phyloP scores from a whole-genome alignment of 2,329 filamentous ascomycete species.

The Cadophora sp. region DNA sequence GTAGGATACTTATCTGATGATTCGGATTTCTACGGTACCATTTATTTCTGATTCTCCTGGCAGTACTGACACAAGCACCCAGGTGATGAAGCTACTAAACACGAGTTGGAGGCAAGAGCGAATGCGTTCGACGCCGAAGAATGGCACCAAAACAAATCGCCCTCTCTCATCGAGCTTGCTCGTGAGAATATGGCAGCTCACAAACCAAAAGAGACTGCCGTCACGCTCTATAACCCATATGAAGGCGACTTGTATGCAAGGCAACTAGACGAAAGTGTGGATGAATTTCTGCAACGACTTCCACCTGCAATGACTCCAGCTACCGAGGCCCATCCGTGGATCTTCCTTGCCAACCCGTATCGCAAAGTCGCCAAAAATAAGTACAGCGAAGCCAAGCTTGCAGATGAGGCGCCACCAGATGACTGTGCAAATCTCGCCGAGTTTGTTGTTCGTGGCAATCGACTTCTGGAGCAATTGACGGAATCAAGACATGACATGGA shows the following conservation, averaged over 20 bases:
- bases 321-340: conserved; percentile 64
- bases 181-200: conserved; percentile 33
- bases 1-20: conserved; percentile 47
- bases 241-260: conserved; percentile 59
- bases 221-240: conserved; percentile 62
- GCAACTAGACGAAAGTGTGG: conserved; percentile 68
- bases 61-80: conserved; percentile 29
- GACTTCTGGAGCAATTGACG: conserved; percentile 44
- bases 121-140: conserved; percentile 55
- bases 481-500: conserved; percentile 55
- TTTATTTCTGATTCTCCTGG: neutral
- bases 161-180: conserved; percentile 46
- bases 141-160: conserved; percentile 54
- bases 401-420: conserved; percentile 38
- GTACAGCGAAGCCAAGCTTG: conserved; percentile 39
- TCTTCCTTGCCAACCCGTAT: conserved; percentile 74
- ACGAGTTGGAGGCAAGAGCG: conserved; percentile 56
- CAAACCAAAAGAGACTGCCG: conserved; percentile 21
- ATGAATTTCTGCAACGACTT: conserved; percentile 71
- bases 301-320: conserved; percentile 67
- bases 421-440: conserved; percentile 32
- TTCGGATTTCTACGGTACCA: conserved; percentile 62
- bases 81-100: conserved; percentile 62
- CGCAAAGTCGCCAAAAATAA: conserved; percentile 27
- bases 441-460: conserved; percentile 32